Evolutionary conservation across 176 grass and related monocot species (phyloP).

Genomic region (Carex parvula): DNA sequence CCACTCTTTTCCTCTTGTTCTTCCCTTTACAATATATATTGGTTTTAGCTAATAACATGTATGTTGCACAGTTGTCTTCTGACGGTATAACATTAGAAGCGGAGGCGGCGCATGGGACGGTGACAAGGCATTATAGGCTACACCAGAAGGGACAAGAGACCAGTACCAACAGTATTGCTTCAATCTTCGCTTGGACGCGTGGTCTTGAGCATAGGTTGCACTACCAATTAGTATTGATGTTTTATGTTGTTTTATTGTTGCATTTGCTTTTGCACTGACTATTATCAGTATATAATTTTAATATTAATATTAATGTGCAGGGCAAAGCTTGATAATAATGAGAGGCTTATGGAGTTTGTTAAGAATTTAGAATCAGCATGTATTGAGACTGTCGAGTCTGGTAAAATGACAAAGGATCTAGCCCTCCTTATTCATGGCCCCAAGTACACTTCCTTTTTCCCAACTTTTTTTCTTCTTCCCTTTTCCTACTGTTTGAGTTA

Average conservation of each 20-base stretch:
- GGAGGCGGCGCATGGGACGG: constrained; percentile 96
- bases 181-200: constrained; percentile 97
- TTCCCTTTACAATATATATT: not conserved
- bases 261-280: constrained; percentile 8
- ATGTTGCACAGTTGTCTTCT: constrained; percentile 72
- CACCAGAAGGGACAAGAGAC: constrained; percentile 92
- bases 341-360: constrained; percentile 59
- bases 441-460: constrained; percentile 47
- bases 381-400: constrained; percentile 81
- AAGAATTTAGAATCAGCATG: constrained; percentile 86
- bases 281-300: not conserved
- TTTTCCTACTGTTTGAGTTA: not conserved
- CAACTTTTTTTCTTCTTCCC: not conserved
- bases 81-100: constrained; percentile 95
- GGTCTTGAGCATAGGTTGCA: constrained; percentile 80
- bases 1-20: constrained; percentile 3
- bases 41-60: constrained; percentile 26
- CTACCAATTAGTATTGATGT: not conserved
- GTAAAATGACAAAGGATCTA: constrained; percentile 98
- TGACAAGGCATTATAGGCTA: constrained; percentile 86
- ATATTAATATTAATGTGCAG: constrained; percentile 34
- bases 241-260: not conserved
- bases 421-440: constrained; percentile 86
- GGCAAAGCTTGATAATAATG: constrained; percentile 88
- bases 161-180: constrained; percentile 98